Base-by-base conservation (phyloP, 768 basidiomycete genomes). In the Leucosporidium yakuticum region DNA sequence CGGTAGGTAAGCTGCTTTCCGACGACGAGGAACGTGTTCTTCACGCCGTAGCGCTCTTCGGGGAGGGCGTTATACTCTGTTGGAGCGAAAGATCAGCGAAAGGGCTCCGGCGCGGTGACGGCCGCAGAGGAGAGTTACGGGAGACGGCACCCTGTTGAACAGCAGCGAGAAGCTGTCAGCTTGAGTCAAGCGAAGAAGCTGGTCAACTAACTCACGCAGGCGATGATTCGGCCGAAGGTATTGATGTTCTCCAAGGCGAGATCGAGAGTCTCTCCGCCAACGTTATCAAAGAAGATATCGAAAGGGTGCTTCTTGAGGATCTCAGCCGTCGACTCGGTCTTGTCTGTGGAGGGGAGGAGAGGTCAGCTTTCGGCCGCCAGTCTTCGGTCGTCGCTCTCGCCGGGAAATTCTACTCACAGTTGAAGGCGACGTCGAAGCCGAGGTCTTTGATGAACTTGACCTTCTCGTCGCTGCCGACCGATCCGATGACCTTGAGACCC, bases 381-480 rank as follows among this genome's bases (percentile, higher is more conserved):
- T 69, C 74, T n/a, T n/a, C n/a, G n/a, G n/a, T n/a, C n/a, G n/a
- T n/a, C n/a, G n/a, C n/a, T n/a, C n/a, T n/a, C n/a, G n/a, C n/a
- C n/a, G n/a, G n/a, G 60, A 72, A 69, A n/a, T 69, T 11, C 14
- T 12, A 57, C 55, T 9, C 32, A 57, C 55, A 89, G 76, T 89
- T 88, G 80, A 89, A 89, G 0, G 82, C 85, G 15, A 86, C 82
- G 72, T 90, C 87, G 0, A 85, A 85, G 0, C 86, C 86, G 0
- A 87, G 88, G 34, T 87, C 70, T 2, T 82, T 82, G 78, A 87
- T 68, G 74, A 83, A 87, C 9, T 80, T 74, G 17, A 89, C 85
- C 77, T 90, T 89, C 65, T 87, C 86, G 21, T 88, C 86, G 0
- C 84, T 83, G 1, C 89, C 87, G 0, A 87, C 85, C 0, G 85